A percentile compares a stretch with the other conserved stretches of the same genome.
These are phyloP conservation scores for Leccinum arenicola DNA, from an alignment of 768 basidiomycete species.

Conservation along the genomic window DNA sequence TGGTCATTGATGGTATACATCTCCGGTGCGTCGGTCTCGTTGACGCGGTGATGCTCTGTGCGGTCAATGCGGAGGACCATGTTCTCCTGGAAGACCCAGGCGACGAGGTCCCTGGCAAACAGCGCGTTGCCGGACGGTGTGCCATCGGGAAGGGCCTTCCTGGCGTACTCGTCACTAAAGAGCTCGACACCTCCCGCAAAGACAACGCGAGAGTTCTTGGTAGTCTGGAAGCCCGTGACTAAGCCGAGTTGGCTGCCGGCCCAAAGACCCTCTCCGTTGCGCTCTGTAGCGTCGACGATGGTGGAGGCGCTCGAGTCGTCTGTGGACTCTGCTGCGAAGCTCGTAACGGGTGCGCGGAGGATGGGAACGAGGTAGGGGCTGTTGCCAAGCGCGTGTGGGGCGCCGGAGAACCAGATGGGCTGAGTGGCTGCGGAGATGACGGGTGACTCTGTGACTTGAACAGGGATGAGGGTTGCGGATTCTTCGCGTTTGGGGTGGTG, in stretches of 20 bases:
- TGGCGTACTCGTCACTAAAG: slow-evolving; percentile 73
- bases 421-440: slow-evolving; percentile 47
- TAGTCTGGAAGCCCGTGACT: slow-evolving; percentile 88
- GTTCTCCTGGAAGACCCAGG: slow-evolving; percentile 91
- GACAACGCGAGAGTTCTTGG: slow-evolving; percentile 69
- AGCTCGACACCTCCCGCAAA: slow-evolving; percentile 82
- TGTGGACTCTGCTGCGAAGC: slow-evolving; percentile 71
- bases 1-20: slow-evolving; percentile 86
- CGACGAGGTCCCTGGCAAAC: slow-evolving; percentile 70
- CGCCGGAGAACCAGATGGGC: slow-evolving; percentile 77
- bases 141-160: slow-evolving; percentile 59
- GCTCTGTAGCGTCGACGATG: slow-evolving; percentile 68
- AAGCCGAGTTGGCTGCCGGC: slow-evolving; percentile 75
- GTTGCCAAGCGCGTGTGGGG: slow-evolving; percentile 58
- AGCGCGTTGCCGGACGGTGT: slow-evolving; percentile 70
- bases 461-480: slow-evolving; percentile 63
- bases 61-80: slow-evolving; percentile 76
- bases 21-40: slow-evolving; percentile 58
- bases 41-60: slow-evolving; percentile 69
- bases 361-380: slow-evolving; percentile 85
- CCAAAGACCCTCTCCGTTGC: slow-evolving; percentile 77
- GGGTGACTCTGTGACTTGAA: slow-evolving; percentile 45
- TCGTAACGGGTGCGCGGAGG: slow-evolving; percentile 70
- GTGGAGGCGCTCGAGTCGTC: slow-evolving; percentile 56
- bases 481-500: slow-evolving; percentile 78